Evolutionary conservation across 345 rosid species (phyloP), one percentile per base, ranked within the genome.

Genomic region (Salix viminalis): DNA sequence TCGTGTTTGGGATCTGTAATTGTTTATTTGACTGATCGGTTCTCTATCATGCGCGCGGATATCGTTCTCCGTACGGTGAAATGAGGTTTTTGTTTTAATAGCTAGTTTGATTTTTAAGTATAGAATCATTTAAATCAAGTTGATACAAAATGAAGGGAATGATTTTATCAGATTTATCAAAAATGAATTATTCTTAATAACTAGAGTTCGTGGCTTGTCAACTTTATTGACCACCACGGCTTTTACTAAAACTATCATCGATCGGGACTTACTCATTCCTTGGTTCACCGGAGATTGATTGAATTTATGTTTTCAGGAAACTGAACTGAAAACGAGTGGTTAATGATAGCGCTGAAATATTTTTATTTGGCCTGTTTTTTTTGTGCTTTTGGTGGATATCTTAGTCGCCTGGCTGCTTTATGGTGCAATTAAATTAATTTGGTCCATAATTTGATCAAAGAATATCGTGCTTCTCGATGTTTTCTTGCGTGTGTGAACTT

Each of bases 21-120:
- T 67, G 64, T 67, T 42, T 24, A 44, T 73, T 71, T 71, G 78
- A 41, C 46, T 69, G 69, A 32, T 70, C 52, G 26, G 10, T 61
- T 67, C 71, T 12, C 30, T 60, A 10, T 50, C 61, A 13, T 50
- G 24, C 42, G 65, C 30, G 48, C 3, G 41, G 58, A 24, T 72
- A 23, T 72, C 21, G 19, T 48, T 65, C 28, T 23, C 52, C 52
- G 14, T 41, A 24, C 67, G 65, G 54, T 24, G 21, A 24, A 5
- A 11, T 34, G 62, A 61, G 74, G 23, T 37, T 42, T 32, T 60
- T 34, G n/a, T 30, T 32, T 74, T 3, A 8, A 19, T 2, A 19
- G 4, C 28, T 8, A 41, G 68, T 4, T 61, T 24, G 56, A 41
- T 61, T 34, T 34, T 24, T 44, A 44, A 13, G 50, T 44, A 1